Evolutionary conservation across 1,284 basidiomycete species (phyloP).

Genomic region (Xanthoconium separans): DNA sequence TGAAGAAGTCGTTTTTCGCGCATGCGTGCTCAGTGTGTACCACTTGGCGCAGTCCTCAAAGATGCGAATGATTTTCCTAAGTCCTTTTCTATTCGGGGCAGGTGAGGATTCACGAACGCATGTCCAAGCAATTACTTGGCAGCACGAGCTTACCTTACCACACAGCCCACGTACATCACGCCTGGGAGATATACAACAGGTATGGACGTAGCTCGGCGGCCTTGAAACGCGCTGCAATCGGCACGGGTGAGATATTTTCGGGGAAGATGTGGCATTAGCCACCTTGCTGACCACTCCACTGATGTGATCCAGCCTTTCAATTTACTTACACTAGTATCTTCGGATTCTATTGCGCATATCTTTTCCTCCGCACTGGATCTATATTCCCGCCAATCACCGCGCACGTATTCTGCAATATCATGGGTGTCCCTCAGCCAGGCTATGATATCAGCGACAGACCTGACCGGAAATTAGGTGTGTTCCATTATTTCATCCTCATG

Average conservation of each 20-base stretch:
- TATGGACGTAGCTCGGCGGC: constrained; percentile 66
- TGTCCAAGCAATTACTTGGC: not conserved
- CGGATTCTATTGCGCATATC: constrained; percentile 84
- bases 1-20: constrained; percentile 91
- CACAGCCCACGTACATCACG: constrained; percentile 92
- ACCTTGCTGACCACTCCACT: constrained; percentile 6
- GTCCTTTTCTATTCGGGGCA: constrained; percentile 86
- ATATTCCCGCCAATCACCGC: constrained; percentile 63
- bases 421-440: constrained; percentile 76
- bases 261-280: not conserved
- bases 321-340: constrained; percentile 89
- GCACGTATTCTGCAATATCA: constrained; percentile 91
- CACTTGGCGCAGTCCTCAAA: constrained; percentile 61
- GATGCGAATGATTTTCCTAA: constrained; percentile 68
- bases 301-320: constrained; percentile 67
- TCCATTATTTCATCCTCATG: constrained; percentile 7
- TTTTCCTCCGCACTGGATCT: constrained; percentile 80
- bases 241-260: constrained; percentile 51
- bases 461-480: constrained; percentile 37
- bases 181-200: constrained; percentile 77
- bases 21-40: constrained; percentile 77
- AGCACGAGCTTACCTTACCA: constrained; percentile 10
- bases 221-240: constrained; percentile 56
- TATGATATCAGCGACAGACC: constrained; percentile 38
- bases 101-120: constrained; percentile 46